phyloP scores from a whole-genome alignment of 2,329 filamentous ascomycete genomes.

The Leptographium flavum region DNA sequence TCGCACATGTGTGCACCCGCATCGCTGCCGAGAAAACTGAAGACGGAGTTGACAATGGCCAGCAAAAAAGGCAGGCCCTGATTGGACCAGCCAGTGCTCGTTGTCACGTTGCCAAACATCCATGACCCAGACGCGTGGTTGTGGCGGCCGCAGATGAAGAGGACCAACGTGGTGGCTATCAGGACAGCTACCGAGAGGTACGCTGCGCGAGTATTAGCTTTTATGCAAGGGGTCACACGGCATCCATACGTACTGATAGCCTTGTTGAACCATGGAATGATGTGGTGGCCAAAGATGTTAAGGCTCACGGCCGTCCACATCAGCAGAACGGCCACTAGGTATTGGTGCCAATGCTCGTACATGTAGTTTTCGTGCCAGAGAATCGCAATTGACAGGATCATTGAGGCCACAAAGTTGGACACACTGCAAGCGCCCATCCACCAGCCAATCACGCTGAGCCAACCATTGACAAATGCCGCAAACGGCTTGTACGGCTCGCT shows the following conservation, averaged over 20 bases:
- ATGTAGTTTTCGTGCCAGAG: constrained; percentile 5
- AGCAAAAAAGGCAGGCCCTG: constrained; percentile 5
- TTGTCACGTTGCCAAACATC: constrained; percentile 5
- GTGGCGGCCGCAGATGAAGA: constrained; percentile 10
- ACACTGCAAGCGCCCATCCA: constrained; percentile 8
- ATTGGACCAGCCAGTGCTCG: constrained; percentile 6
- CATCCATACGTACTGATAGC: not conserved
- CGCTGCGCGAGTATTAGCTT: not conserved
- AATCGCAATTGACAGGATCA: constrained; percentile 5
- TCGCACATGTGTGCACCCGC: constrained; percentile 8
- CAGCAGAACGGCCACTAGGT: constrained; percentile 1
- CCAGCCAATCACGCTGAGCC: constrained; percentile 7
- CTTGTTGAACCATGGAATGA: constrained; percentile 7
- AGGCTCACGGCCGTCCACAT: constrained; percentile 6
- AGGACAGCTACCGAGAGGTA: constrained; percentile 39
- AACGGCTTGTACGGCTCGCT: constrained; percentile 12
- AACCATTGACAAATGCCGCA: constrained; percentile 13
- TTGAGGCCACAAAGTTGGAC: constrained; percentile 8
- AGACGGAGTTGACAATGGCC: constrained; percentile 5
- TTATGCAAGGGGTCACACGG: not conserved
- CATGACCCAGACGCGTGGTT: constrained; percentile 2
- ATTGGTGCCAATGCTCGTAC: constrained; percentile 7
- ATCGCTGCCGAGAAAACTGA: constrained; percentile 7
- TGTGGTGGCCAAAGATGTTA: constrained; percentile 5
- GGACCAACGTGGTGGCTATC: constrained; percentile 40